Conservation (phyloP, 306 rosid species). For the Quercus alba region DNA sequence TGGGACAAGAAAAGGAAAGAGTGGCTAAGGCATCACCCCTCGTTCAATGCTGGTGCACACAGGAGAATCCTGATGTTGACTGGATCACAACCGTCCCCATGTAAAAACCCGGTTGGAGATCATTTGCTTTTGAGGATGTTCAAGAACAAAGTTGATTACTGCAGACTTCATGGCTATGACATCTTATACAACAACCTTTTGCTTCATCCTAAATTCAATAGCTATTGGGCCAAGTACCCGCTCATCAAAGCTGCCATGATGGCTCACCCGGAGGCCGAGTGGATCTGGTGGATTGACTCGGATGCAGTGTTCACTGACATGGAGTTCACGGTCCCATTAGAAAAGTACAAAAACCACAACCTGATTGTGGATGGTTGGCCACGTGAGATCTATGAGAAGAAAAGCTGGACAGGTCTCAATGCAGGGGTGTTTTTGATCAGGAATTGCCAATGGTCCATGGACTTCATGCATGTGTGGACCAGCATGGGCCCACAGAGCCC, state of each 20-base stretch:
- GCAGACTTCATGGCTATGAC: background rate
- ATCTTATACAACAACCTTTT: background rate
- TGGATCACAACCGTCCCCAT: background rate
- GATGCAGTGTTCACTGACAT: background rate
- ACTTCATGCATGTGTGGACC: background rate
- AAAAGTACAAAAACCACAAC: background rate
- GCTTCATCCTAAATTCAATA: background rate
- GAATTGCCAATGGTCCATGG: background rate
- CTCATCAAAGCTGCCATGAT: background rate
- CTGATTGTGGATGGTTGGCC: background rate
- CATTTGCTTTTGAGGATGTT: background rate
- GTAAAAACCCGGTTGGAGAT: background rate
- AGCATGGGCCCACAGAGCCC: background rate
- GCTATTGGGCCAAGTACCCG: background rate
- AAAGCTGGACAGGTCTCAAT: background rate
- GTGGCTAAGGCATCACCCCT: background rate
- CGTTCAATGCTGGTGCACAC: background rate
- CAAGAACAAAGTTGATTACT: background rate
- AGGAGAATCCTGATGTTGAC: background rate
- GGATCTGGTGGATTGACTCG: background rate
- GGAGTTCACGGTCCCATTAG: background rate
- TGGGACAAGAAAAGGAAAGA: background rate
- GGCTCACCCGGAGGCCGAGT: background rate
- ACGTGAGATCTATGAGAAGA: background rate
- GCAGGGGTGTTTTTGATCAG: background rate